Conservation (phyloP, 169 alveolate genomes). For the Plasmodium vivax region DNA sequence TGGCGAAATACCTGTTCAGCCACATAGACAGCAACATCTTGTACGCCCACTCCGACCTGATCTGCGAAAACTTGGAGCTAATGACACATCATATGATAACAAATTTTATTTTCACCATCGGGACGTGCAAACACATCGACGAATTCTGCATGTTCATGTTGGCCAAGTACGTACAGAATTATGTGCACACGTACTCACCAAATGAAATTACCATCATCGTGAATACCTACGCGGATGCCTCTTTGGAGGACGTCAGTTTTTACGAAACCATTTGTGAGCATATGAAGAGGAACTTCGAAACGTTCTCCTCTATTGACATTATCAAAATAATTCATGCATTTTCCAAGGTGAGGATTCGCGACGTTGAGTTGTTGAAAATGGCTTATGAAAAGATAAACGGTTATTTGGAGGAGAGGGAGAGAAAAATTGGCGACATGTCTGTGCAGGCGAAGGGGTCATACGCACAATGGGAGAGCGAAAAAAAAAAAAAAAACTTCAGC, state of each 20-base stretch:
- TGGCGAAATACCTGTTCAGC: slow-evolving; percentile 49
- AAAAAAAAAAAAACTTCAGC: not conserved
- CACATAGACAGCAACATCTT: slow-evolving; percentile 64
- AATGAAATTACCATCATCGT: slow-evolving; percentile 58
- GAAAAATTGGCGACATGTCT: not conserved
- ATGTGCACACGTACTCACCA: slow-evolving; percentile 15
- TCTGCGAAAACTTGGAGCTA: slow-evolving; percentile 61
- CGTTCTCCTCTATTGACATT: slow-evolving; percentile 38
- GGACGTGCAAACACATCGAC: slow-evolving; percentile 68
- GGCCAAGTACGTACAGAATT: slow-evolving; percentile 71
- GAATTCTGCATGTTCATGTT: slow-evolving; percentile 74
- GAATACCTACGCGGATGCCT: slow-evolving; percentile 71
- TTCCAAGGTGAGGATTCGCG: slow-evolving; percentile 68
- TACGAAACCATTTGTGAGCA: slow-evolving; percentile 71
- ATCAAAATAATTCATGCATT: slow-evolving; percentile 53
- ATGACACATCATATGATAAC: slow-evolving; percentile 45
- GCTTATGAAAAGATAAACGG: slow-evolving; percentile 40
- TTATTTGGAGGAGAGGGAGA: slow-evolving; percentile 49
- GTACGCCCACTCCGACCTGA: slow-evolving; percentile 66
- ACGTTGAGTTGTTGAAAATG: slow-evolving; percentile 34
- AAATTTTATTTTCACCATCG: slow-evolving; percentile 69
- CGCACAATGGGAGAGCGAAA: not conserved
- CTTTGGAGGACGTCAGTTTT: slow-evolving; percentile 70
- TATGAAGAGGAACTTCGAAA: slow-evolving; percentile 23
- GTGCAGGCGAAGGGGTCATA: not conserved